Conservation (phyloP, 2,329 filamentous ascomycete species). For the Fusarium transvaalense region DNA sequence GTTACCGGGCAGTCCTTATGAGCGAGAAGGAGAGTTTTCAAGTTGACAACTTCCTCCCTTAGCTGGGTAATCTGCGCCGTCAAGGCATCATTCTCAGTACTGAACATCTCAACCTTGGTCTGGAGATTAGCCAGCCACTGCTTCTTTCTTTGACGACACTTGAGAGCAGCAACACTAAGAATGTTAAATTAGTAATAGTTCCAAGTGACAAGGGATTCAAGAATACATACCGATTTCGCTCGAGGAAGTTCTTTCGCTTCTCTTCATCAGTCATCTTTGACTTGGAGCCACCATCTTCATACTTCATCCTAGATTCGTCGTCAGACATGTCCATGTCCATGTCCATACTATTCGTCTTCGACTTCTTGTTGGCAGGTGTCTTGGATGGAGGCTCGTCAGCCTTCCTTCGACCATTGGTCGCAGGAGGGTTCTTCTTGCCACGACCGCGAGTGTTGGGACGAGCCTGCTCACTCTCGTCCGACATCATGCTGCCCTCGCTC, state of each 20-base stretch:
- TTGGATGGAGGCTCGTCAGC: constrained; percentile 76
- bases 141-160: constrained; percentile 98
- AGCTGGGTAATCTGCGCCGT: constrained; percentile 85
- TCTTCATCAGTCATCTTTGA: constrained; percentile 76
- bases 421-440: constrained; percentile 72
- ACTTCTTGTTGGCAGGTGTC: constrained; percentile 75
- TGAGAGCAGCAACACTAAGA: constrained; percentile 90
- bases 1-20: constrained; percentile 98
- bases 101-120: constrained; percentile 93
- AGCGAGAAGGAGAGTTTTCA: constrained; percentile 91
- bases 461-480: constrained; percentile 78
- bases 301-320: constrained; percentile 59
- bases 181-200: constrained; percentile 10
- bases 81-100: constrained; percentile 89
- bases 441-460: constrained; percentile 75
- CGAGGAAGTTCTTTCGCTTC: constrained; percentile 97
- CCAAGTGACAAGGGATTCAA: not conserved
- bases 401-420: constrained; percentile 80
- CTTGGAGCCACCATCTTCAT: constrained; percentile 42
- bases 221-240: constrained; percentile 85
- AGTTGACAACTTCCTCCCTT: constrained; percentile 91
- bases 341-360: constrained; percentile 61
- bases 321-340: constrained; percentile 60
- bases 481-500: constrained; percentile 78
- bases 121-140: constrained; percentile 98